Evolutionary conservation across 179 eudicot species (phyloP).

Genomic region (Pouteria campechiana): DNA sequence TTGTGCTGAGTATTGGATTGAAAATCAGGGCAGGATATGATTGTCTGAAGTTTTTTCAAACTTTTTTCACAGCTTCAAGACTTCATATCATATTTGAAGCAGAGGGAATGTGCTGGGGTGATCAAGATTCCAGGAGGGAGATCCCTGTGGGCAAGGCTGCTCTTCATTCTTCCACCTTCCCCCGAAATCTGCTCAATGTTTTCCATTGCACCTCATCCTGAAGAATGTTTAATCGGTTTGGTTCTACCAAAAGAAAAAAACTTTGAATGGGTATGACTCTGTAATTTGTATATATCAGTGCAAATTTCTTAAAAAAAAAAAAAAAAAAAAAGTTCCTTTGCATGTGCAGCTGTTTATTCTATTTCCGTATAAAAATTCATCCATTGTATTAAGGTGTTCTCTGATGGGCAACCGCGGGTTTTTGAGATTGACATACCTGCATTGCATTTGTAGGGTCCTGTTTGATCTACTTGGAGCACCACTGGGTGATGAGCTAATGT

Average conservation of each 20-base stretch:
- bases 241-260: constrained; percentile 78
- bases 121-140: constrained; percentile 70
- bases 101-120: constrained; percentile 95
- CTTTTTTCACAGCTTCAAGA: constrained; percentile 64
- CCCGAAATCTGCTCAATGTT: constrained; percentile 65
- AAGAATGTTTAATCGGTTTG: constrained; percentile 69
- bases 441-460: no score
- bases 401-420: no score
- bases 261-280: constrained; percentile 32
- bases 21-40: background rate
- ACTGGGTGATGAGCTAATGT: no score
- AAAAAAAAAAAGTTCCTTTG: no score
- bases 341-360: no score
- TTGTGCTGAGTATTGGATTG: background rate
- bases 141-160: constrained; percentile 70
- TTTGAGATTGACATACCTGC: no score
- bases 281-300: no score
- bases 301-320: no score
- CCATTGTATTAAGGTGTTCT: no score
- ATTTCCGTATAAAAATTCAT: no score
- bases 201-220: constrained; percentile 39
- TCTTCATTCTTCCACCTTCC: constrained; percentile 81
- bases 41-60: constrained; percentile 1
- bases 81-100: constrained; percentile 79
- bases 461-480: no score